Base-by-base conservation (phyloP, 192 early-diverging fungal genomes). In the Coemansia asiatica region DNA sequence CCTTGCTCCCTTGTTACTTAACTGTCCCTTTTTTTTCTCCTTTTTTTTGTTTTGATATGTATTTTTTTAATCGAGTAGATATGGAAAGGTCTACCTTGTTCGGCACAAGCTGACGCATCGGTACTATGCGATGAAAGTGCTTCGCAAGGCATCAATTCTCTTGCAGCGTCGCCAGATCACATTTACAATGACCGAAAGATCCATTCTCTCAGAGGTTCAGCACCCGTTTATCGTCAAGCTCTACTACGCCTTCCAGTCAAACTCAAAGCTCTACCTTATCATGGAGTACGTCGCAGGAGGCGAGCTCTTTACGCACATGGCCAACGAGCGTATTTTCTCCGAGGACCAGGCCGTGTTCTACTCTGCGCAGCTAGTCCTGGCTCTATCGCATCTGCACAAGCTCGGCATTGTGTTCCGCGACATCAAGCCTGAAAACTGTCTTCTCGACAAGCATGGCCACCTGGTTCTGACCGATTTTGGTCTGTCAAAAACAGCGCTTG, bases 191-290 rank as follows among this genome's bases (percentile, higher is more conserved):
- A 92, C 91, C 61, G 95, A 97, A 70, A 85, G 94, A 26, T 85
- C 87, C 56, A 93, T 97, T 59, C 83, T 97, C 47, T 90, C 92
- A 51, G 90, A 90, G 28, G 86, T 94, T 21, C 84, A 87, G 23
- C 92, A 96, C 69, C 92, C 95, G 5, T 97, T 95, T 71, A 93
- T 97, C 63, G 94, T 98, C 67, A 92, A 91, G 67, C 84, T 98
- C 46, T 86, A 87, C 72, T 96, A 92, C 62, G 95, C 95, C 19
- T 98, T 98, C 76, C 95, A 98, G 75, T 93, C 92, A 19, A 84
- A 90, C 48, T 86, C 88, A 40, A 87, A 88, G 63, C 84, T 98
- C 22, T 96, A 91, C 76, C 74, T 98, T 72, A 91, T 98, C 64
- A 82, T 98, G 64, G 89, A 90, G 56, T 98, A 95, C 81, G 86